Base-by-base conservation (phyloP, 2,329 filamentous ascomycete species). In the Podosphaera xanthii region DNA sequence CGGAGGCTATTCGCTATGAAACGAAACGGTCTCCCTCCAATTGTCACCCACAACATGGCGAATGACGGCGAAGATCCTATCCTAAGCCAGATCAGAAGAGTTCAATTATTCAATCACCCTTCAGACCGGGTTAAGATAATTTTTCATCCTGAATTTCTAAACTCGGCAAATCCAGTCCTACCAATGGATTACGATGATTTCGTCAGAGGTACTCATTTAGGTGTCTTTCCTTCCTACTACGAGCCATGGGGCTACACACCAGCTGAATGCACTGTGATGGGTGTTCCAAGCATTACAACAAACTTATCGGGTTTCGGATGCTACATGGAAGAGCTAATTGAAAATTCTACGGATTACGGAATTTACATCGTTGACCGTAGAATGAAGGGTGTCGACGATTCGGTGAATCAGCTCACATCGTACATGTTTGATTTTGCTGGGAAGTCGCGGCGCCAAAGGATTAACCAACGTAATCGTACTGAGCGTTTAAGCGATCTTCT, bases 171-270 rank as follows among this genome's bases (percentile, higher is more conserved):
- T 73, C 91, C 92, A 0, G 90, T 98, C 1, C 77, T 98, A 40
- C 90, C 92, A 22, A 78, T 98, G 68, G 92, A 97, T 73, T 97
- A 98, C 68, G 92, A 98, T 68, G 92, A 98, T 71, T 98, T 98
- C 69, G 92, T 98, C 52, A 87, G 92, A 59, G 92, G 92, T 64
- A 97, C 91, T 48, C 91, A 98, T 72, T 75, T 98, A 69, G 92
- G 92, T 67, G 82, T 98, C 60, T 98, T 98, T 73, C 79, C 91
- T 33, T 97, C 92, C 2, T 97, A 97, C 79, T 98, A 98, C 71
- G 92, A 98, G 74, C 92, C 92, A 7, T 98, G 92, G 92, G 92
- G 92, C 53, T 98, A 98, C 73, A 98, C 92, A 1, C 92, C 91
- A 0, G 91, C 92, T 58, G 92, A 97, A 72, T 98, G 92, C 72